phyloP scores from a whole-genome alignment of 2,329 filamentous ascomycete genomes.

The Alternaria rosae region DNA sequence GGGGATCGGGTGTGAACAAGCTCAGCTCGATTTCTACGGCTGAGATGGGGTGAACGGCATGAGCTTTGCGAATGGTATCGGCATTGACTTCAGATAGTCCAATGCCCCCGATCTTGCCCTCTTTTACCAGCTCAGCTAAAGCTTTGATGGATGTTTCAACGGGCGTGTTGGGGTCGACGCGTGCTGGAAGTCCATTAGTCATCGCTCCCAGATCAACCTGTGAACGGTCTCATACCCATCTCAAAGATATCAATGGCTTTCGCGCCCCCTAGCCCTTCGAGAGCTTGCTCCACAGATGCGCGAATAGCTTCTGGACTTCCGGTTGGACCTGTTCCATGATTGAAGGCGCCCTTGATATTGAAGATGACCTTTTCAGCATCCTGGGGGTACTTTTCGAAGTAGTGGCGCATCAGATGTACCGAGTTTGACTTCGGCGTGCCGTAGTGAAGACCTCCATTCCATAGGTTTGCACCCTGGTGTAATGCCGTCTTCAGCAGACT shows the following conservation, averaged over 20 bases:
- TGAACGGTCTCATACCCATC: neutral
- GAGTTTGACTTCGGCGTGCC: slow-evolving; percentile 50
- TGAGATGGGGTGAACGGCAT: slow-evolving; percentile 59
- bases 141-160: slow-evolving; percentile 49
- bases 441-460: slow-evolving; percentile 56
- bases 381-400: slow-evolving; percentile 57
- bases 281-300: neutral
- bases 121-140: slow-evolving; percentile 26
- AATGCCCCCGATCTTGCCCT: slow-evolving; percentile 50
- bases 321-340: neutral
- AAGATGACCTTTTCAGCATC: slow-evolving; percentile 55
- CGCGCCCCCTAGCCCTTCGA: neutral
- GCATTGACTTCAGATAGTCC: slow-evolving; percentile 50
- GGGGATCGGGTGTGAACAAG: slow-evolving; percentile 60
- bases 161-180: slow-evolving; percentile 19
- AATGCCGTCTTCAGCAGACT: slow-evolving; percentile 47
- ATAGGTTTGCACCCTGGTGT: slow-evolving; percentile 50
- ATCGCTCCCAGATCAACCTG: neutral
- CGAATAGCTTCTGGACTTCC: neutral
- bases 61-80: slow-evolving; percentile 53
- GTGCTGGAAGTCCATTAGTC: neutral
- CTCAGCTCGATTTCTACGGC: slow-evolving; percentile 66
- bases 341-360: slow-evolving; percentile 21
- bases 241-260: neutral
- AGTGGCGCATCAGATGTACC: slow-evolving; percentile 53